Base-by-base conservation (phyloP, 805 yeast species). In the Yueomyces sinensis region DNA sequence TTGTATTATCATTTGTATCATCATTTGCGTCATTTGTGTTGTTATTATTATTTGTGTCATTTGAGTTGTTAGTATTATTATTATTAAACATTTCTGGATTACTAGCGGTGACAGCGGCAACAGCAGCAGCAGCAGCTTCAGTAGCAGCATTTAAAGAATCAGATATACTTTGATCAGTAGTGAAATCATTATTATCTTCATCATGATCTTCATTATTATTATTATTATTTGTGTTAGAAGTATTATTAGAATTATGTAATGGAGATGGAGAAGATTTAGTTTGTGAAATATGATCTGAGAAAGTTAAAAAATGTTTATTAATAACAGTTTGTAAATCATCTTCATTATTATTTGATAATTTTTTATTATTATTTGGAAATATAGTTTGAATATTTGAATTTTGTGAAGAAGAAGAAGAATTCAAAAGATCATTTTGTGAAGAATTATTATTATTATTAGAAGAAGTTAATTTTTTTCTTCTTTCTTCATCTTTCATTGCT, bases 401-500 rank as follows among this genome's bases (percentile, higher is more conserved):
- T 20, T 35, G 31, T 13, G 33, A 17, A 3, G 33, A 25, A 11
- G 28, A 18, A 20, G 9, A 7, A 11, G 29, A 31, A 22, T 17
- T 20, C 19, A 7, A 13, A 2, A 27, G 9, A n/a, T n/a, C n/a
- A n/a, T n/a, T n/a, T n/a, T n/a, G 28, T 27, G 9, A 15, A 16
- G 36, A 27, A 11, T 43, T 47, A 27, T 40, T 34, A 15, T 36
- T 44, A n/a, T n/a, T n/a, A n/a, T n/a, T n/a, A n/a, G n/a, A n/a
- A n/a, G n/a, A n/a, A n/a, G n/a, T n/a, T 50, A 50, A 38, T 36
- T 50, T 44, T 34, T 52, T 52, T 35, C 49, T 42, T 31, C 52
- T 45, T 34, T 54, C 59, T 31, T 55, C 60, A 19, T 51, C 54
- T 31, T 49, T 42, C 54, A 55, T 46, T 1, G 59, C 59, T 32